phyloP scores from a whole-genome alignment of 2,329 filamentous ascomycete genomes.

The Penicillium psychrosexuale region DNA sequence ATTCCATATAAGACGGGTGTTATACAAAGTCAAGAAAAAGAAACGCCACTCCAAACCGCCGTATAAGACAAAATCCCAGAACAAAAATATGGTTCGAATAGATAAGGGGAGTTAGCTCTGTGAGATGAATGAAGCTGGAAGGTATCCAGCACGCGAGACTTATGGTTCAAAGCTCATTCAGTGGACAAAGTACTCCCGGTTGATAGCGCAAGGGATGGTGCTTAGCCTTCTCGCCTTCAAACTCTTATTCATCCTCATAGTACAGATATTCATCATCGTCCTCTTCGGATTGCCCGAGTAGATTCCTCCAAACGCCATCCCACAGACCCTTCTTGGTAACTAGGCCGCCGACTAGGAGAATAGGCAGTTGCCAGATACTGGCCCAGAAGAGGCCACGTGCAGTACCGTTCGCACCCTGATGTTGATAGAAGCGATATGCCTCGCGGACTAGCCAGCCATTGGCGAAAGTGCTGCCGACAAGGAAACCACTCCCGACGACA shows the following conservation, averaged over 20 bases:
- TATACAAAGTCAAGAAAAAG: conserved; percentile 18
- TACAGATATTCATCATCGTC: conserved; percentile 55
- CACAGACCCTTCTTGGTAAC: conserved; percentile 92
- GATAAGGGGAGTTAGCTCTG: neutral
- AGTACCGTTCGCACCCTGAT: conserved; percentile 72
- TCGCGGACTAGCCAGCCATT: conserved; percentile 83
- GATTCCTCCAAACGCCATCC: conserved; percentile 71
- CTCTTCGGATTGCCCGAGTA: conserved; percentile 59
- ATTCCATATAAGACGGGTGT: conserved; percentile 16
- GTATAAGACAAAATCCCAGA: conserved; percentile 17
- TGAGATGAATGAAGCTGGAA: neutral
- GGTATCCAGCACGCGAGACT: neutral
- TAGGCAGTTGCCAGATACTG: conserved; percentile 92
- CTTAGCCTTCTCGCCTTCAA: conserved; percentile 7
- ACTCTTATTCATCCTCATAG: conserved; percentile 53
- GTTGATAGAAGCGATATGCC: conserved; percentile 76
- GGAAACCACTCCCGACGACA: conserved; percentile 82
- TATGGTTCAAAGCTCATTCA: conserved; percentile 6
- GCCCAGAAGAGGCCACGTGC: conserved; percentile 92
- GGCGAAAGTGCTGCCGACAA: conserved; percentile 73
- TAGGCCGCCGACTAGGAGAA: conserved; percentile 83
- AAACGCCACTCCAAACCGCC: conserved; percentile 25
- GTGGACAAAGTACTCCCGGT: conserved; percentile 17
- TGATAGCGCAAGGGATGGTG: neutral
- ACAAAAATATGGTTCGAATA: conserved; percentile 3